These are phyloP conservation scores for Penicillium sp. DNA, from an alignment of 2,329 filamentous ascomycete genomes.

Conservation along the genomic window DNA sequence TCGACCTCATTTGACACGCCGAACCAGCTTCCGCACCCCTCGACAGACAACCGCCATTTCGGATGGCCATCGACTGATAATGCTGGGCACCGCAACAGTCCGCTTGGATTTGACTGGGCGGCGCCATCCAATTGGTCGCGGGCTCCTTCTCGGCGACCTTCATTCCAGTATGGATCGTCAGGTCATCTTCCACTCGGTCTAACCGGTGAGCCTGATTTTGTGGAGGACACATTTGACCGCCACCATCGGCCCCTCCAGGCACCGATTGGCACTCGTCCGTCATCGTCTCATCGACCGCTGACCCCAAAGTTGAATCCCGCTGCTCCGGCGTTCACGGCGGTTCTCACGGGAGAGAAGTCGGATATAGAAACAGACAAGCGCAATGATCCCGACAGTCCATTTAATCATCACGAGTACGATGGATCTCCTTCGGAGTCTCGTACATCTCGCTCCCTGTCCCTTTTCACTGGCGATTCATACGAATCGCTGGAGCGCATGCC, in stretches of 20 bases:
- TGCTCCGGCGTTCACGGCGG: conserved; percentile 80
- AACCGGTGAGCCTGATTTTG: conserved; percentile 49
- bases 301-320: conserved; percentile 75
- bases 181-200: conserved; percentile 58
- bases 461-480: conserved; percentile 46
- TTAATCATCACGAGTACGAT: conserved; percentile 36
- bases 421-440: conserved; percentile 45
- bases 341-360: conserved; percentile 56
- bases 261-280: conserved; percentile 76
- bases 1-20: conserved; percentile 56
- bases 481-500: conserved; percentile 49
- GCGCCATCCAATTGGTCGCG: conserved; percentile 64
- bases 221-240: conserved; percentile 48
- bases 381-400: conserved; percentile 30
- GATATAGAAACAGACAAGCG: conserved; percentile 39
- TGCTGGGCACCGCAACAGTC: conserved; percentile 51
- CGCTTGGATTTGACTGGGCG: conserved; percentile 54
- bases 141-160: conserved; percentile 75
- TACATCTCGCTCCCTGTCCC: conserved; percentile 45
- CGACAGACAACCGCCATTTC: conserved; percentile 73
- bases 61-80: conserved; percentile 61
- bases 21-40: conserved; percentile 65
- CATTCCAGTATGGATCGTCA: conserved; percentile 72
- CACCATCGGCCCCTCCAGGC: conserved; percentile 55
- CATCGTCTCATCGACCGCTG: conserved; percentile 53